Evolutionary conservation across 371 early-diverging fungal genomes (phyloP), one percentile per base, ranked within the genome.

Genomic region (Mortierella sp.): DNA sequence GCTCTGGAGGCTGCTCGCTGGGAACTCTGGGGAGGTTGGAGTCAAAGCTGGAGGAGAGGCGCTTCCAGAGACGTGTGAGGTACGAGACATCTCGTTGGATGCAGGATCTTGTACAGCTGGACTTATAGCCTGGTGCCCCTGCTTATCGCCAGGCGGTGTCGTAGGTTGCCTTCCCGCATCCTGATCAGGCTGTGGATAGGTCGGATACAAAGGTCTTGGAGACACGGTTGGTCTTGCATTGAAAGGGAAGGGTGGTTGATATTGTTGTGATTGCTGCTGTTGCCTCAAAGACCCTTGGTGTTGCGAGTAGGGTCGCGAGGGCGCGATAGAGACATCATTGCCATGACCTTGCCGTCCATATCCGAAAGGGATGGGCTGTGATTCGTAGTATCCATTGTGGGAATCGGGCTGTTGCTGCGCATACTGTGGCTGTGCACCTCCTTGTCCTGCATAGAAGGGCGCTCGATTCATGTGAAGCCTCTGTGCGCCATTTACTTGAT

Each of bases 191-290:
- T n/a, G 19, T 18, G 46, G 57, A 3, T 16, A 23, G 28, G 6
- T 31, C 16, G 58, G 58, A 23, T 30, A 16, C 16, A 16, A 5
- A n/a, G 5, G 45, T 4, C 45, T 19, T 14, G 19, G 45, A 19
- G 19, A 14, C n/a, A 43, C 45, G 45, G 45, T 4, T 9, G 48
- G 23, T 9, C 21, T 24, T 23, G 48, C 6, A 9, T 23, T 16
- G 19, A 24, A 24, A 24, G 48, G 48, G 23, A 6, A 24, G 24
- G 48, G 48, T 3, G 16, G 23, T 23, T 30, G 28, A 38, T 27
- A 14, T 34, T 8, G 7, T 13, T 30, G 58, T 26, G 58, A 48
- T 48, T 52, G 34, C 27, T 59, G 60, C 9, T 45, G 47, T 23
- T 53, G 47, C 16, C 45, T 43, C 4, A 28, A 24, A 19, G 58